Base-by-base conservation (phyloP, 2,329 filamentous ascomycete genomes). In the Colletotrichum ledebouriae region DNA sequence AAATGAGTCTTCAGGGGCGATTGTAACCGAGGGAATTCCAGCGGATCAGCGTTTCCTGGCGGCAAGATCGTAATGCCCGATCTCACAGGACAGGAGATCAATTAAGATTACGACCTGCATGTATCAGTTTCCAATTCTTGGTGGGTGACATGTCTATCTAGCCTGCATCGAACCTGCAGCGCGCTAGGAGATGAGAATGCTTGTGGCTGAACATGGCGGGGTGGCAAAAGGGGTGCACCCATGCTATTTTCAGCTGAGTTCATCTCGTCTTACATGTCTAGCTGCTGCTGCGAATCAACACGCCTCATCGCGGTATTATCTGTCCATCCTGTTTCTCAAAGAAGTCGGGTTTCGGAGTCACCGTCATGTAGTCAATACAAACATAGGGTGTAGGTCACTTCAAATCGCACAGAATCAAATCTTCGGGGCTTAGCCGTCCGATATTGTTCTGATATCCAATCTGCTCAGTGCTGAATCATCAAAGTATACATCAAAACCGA, bases 91-190 rank as follows among this genome's bases (percentile, higher is more conserved):
- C 33, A 58, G 33, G 25, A 15, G 15, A 13, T 6, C 12, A 29
- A 17, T 22, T 49, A 59, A 59, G 41, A 41, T 39, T n/a, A 59
- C 37, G 29, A 46, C 56, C 22, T 59, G 56, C 56, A 59, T 59
- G 56, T 59, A 34, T 47, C 41, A 47, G 41, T 42, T 49, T 59
- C 29, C 37, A 59, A 59, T 37, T 25, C 17, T 47, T 20, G 1
- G 56, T 59, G 33, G 25, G 33, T 47, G 39, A 6, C 56, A 17
- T 17, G 56, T 47, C 42, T 49, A 17, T 47, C 42, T 49, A 17
- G 42, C 22, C 13, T 22, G 56, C 25, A 47, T 29, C 49, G 29
- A 29, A 29, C 29, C 29, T 29, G 29, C 25, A 25, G 6, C 6
- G 49, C 49, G 49, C 33, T 39, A 39, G 12, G 7, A 29, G 33